A percentile compares a stretch with the other conserved stretches of the same genome.
Evolutionary conservation across 129 eudicot species (phyloP).

Genomic region (Scalesia atractyloides): DNA sequence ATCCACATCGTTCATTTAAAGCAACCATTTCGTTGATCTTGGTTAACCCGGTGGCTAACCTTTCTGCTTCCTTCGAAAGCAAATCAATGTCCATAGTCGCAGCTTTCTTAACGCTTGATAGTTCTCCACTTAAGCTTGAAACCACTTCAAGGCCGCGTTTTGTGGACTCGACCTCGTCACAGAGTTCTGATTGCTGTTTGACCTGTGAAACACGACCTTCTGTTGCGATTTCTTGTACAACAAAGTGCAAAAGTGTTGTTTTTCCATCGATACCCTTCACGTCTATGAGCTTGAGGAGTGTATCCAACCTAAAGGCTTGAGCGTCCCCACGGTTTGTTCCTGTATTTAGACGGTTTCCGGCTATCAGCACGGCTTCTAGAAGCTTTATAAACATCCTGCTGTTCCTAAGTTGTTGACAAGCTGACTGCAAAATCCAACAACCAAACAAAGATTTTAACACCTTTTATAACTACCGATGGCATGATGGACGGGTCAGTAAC

Average conservation of each 20-base stretch:
- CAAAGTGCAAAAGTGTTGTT: constrained; percentile 82
- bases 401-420: constrained; percentile 71
- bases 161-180: constrained; percentile 51
- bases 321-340: constrained; percentile 86
- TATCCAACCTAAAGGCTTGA: constrained; percentile 80
- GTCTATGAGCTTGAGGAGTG: constrained; percentile 74
- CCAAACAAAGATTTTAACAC: not conserved
- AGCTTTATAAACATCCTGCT: constrained; percentile 74
- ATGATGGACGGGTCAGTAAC: not conserved
- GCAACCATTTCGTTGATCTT: constrained; percentile 49
- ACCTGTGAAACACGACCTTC: constrained; percentile 58
- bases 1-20: constrained; percentile 42
- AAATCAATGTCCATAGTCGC: constrained; percentile 61
- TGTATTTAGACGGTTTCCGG: constrained; percentile 74
- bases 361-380: constrained; percentile 68
- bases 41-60: constrained; percentile 47
- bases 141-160: constrained; percentile 77
- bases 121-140: constrained; percentile 69
- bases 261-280: constrained; percentile 72
- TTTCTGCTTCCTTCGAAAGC: constrained; percentile 50
- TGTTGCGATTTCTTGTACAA: constrained; percentile 68
- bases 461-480: not conserved
- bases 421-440: constrained; percentile 46
- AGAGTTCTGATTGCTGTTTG: constrained; percentile 39
- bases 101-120: constrained; percentile 68